phyloP scores from a whole-genome alignment of 2,329 filamentous ascomycete genomes.

The Neofusicoccum ribis region DNA sequence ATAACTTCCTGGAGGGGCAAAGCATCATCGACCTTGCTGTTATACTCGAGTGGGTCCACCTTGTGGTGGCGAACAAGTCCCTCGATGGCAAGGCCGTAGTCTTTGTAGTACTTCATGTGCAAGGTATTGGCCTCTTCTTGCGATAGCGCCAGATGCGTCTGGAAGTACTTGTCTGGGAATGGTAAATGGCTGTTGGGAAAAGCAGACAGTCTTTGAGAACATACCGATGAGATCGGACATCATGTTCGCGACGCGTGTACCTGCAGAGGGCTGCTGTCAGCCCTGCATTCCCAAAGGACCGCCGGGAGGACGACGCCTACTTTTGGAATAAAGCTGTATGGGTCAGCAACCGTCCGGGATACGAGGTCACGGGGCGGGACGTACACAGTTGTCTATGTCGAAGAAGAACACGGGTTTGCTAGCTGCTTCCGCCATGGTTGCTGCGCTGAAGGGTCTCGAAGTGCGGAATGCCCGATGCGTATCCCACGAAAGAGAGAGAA shows the following conservation, averaged over 20 bases:
- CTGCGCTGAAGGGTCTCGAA: background rate
- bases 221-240: constrained; percentile 78
- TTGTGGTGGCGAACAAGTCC: constrained; percentile 91
- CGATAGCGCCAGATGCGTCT: constrained; percentile 70
- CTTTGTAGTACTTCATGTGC: constrained; percentile 89
- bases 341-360: background rate
- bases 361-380: constrained; percentile 27
- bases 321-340: constrained; percentile 75
- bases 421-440: constrained; percentile 29
- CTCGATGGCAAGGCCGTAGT: constrained; percentile 96
- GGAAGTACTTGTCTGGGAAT: constrained; percentile 58
- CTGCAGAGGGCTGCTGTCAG: constrained; percentile 46
- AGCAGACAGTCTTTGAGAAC: constrained; percentile 10
- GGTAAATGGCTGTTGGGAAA: constrained; percentile 59
- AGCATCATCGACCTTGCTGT: constrained; percentile 90
- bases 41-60: constrained; percentile 94
- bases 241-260: constrained; percentile 78
- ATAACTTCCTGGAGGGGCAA: constrained; percentile 84
- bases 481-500: background rate
- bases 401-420: constrained; percentile 67
- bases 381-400: constrained; percentile 94
- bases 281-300: background rate
- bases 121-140: constrained; percentile 79
- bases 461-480: background rate
- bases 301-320: constrained; percentile 50